Evolutionary conservation across 805 yeast genomes (phyloP).

Genomic region (Cyberlindnera euphorbiiphila): DNA sequence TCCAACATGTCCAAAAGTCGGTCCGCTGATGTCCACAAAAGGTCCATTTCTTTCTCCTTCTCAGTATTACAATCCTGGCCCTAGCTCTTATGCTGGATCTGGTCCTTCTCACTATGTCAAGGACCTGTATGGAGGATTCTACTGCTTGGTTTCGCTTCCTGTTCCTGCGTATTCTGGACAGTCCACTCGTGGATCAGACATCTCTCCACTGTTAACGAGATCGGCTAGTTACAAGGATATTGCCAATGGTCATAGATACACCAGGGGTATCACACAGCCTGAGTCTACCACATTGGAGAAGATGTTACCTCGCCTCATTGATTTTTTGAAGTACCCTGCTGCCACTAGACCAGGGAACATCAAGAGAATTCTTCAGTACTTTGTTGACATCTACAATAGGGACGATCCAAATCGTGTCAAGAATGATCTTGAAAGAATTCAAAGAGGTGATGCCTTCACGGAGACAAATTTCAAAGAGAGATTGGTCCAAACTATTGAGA

Average conservation of each 20-base stretch:
- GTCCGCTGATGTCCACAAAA: too few relatives aligned
- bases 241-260: not conserved
- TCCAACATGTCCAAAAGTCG: too few relatives aligned
- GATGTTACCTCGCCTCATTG: slow-evolving; percentile 30
- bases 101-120: not conserved
- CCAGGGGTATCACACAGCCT: slow-evolving; percentile 10
- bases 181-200: not conserved
- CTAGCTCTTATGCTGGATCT: too few relatives aligned
- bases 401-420: slow-evolving; percentile 23
- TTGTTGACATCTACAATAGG: slow-evolving; percentile 34
- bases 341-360: slow-evolving; percentile 33
- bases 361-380: slow-evolving; percentile 31
- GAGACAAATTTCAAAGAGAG: slow-evolving; percentile 14
- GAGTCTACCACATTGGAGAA: slow-evolving; percentile 23
- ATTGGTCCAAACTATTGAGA: slow-evolving; percentile 20
- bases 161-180: slow-evolving; percentile 1
- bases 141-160: slow-evolving; percentile 11
- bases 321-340: slow-evolving; percentile 31
- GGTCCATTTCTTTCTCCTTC: too few relatives aligned
- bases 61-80: too few relatives aligned
- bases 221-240: slow-evolving; percentile 1
- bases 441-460: slow-evolving; percentile 13
- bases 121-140: slow-evolving; percentile 7
- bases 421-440: slow-evolving; percentile 13
- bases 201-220: not conserved